Conservation (phyloP, 495 filamentous ascomycete species). For the Penicillium simplicissimum region DNA sequence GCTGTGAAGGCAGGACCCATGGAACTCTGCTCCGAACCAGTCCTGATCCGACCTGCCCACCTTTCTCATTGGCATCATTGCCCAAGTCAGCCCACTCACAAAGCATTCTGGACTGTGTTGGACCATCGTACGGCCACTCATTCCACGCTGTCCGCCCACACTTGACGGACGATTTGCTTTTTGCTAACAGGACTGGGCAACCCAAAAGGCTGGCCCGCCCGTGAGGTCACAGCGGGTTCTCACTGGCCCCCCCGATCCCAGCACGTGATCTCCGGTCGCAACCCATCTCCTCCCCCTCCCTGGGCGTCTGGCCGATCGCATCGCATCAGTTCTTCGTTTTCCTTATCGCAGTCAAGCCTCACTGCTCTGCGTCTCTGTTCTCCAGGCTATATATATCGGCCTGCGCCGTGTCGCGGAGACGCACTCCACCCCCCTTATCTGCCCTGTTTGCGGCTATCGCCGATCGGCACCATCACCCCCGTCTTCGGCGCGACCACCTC, state of each 20-base stretch:
- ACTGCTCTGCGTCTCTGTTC: background rate
- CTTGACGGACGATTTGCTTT: background rate
- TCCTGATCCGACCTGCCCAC: background rate
- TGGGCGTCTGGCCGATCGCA: background rate
- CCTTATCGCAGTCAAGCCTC: background rate
- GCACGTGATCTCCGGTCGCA: constrained; percentile 44
- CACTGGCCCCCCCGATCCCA: constrained; percentile 37
- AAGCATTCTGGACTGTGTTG: too few species aligned
- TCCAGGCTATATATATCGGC: background rate
- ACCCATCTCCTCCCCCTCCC: constrained; percentile 15
- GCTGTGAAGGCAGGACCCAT: constrained; percentile 18
- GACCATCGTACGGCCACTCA: background rate
- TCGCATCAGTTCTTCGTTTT: background rate
- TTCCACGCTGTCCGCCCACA: background rate
- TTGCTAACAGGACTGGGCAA: background rate
- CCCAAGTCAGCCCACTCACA: background rate
- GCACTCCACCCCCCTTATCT: constrained; percentile 7
- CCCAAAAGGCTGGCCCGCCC: constrained; percentile 17
- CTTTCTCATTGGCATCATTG: background rate
- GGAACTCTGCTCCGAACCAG: constrained; percentile 23
- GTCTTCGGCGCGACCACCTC: constrained; percentile 27
- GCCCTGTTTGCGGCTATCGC: constrained; percentile 27
- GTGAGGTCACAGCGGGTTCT: constrained; percentile 47
- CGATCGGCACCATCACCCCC: constrained; percentile 27
- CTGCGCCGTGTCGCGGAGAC: constrained; percentile 8